Conservation (phyloP, 345 rosid species). For the Lepidium sativum region DNA sequence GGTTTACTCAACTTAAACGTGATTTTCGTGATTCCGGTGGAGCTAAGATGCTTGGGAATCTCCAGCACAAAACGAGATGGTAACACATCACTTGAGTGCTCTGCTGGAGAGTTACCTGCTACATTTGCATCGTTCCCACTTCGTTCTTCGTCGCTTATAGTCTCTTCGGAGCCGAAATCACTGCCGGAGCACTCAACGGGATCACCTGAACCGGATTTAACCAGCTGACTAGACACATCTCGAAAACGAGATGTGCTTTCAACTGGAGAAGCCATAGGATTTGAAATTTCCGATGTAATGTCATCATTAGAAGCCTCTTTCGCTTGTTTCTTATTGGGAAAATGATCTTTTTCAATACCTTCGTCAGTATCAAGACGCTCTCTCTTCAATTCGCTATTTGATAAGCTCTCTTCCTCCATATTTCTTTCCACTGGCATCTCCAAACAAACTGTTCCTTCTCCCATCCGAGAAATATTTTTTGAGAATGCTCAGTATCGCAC, state of each 20-base stretch:
- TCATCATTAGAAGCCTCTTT: slow-evolving; percentile 74
- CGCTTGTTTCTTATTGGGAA: slow-evolving; percentile 47
- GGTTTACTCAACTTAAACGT: slow-evolving; percentile 73
- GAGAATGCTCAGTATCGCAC: not conserved
- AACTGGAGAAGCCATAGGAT: slow-evolving; percentile 55
- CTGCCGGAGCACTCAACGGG: slow-evolving; percentile 33
- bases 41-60: slow-evolving; percentile 75
- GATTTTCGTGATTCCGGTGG: slow-evolving; percentile 79
- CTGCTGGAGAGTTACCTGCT: slow-evolving; percentile 5
- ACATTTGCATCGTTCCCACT: slow-evolving; percentile 29
- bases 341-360: slow-evolving; percentile 20
- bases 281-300: slow-evolving; percentile 69
- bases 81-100: slow-evolving; percentile 27
- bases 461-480: slow-evolving; percentile 32
- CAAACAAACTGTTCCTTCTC: slow-evolving; percentile 42
- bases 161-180: slow-evolving; percentile 39
- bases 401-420: slow-evolving; percentile 20
- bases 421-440: slow-evolving; percentile 27
- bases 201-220: slow-evolving; percentile 16
- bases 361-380: slow-evolving; percentile 30
- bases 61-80: slow-evolving; percentile 64
- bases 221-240: slow-evolving; percentile 45
- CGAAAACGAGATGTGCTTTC: slow-evolving; percentile 41
- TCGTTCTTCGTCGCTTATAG: slow-evolving; percentile 46
- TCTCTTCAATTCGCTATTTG: slow-evolving; percentile 37